Base-by-base conservation (phyloP, 192 early-diverging fungal species). In the Allomyces macrogynus region DNA sequence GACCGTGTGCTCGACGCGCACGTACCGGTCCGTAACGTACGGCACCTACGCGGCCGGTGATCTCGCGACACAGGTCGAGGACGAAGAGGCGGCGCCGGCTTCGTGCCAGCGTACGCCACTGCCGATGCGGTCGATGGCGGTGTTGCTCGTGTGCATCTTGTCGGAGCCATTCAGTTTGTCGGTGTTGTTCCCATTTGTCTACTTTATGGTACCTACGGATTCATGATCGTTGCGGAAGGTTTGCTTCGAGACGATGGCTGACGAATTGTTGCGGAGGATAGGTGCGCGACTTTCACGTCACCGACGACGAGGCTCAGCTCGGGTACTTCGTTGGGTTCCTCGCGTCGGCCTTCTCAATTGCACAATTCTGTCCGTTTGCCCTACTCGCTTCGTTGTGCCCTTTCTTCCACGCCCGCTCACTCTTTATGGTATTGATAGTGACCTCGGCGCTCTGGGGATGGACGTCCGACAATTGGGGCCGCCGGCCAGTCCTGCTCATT, bases 271-370 rank as follows among this genome's bases (percentile, higher is more conserved):
- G 32, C 32, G 32, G 32, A n/a, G 32, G 7, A 8, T 8, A 40
- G 32, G 32, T 86, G 9, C 76, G 75, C 7, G 88, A 86, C 65
- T 91, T 90, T 65, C 71, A 81, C 63, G 71, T 87, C 0, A 80
- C 81, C 18, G 79, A 81, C 23, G 77, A 81, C 65, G 84, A 89
- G 64, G 84, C 88, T 40, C 82, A 87, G 26, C 81, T 92, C 64
- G 91, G 88, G 10, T 86, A 81, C 71, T 95, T 89, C 70, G 86
- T 83, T 44, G 88, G 88, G 23, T 74, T 82, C 66, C 82, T 87
- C 23, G 86, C 85, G 10, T 82, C 84, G 5, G 71, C 81, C 0
- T 90, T 84, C 69, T 86, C 80, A 25, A 61, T 90, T 64, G 84
- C 88, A 0, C 86, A 87, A 66, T 84, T 88, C 62, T 67, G 79